These are phyloP conservation scores for Ascochyta viciae-villosae DNA, from an alignment of 2,329 filamentous ascomycete genomes.

Conservation along the genomic window DNA sequence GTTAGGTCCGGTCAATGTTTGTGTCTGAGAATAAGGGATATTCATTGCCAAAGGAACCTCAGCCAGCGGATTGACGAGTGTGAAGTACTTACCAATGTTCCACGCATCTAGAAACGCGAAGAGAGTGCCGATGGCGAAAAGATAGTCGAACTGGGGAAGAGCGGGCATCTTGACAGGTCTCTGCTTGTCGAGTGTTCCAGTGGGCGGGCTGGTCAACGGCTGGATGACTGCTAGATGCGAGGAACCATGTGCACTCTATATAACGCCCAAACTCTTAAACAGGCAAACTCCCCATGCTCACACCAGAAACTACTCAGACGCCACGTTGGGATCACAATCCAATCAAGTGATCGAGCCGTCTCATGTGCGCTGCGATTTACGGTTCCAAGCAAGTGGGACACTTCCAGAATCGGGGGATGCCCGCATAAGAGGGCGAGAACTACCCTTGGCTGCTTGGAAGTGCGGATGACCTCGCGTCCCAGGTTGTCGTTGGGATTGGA, in stretches of 20 bases:
- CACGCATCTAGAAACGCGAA: constrained; percentile 72
- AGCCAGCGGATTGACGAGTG: not conserved
- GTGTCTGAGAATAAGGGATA: not conserved
- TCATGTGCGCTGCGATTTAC: constrained; percentile 24
- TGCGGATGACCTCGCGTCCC: not conserved
- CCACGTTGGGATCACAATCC: constrained; percentile 15
- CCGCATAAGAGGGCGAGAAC: constrained; percentile 4
- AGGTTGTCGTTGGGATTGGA: constrained; percentile 7
- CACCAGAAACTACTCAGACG: constrained; percentile 8
- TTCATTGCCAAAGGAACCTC: not conserved
- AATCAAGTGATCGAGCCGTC: constrained; percentile 17
- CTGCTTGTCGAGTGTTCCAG: constrained; percentile 13
- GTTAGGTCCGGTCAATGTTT: not conserved
- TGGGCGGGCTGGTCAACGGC: constrained; percentile 17
- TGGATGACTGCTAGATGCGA: constrained; percentile 9
- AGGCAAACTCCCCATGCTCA: constrained; percentile 7
- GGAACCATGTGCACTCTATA: constrained; percentile 22
- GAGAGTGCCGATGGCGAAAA: constrained; percentile 69
- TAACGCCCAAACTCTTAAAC: constrained; percentile 12
- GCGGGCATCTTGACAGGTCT: constrained; percentile 36
- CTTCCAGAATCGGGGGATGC: not conserved
- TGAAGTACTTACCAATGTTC: constrained; percentile 61
- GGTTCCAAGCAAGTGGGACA: constrained; percentile 11
- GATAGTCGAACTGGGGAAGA: constrained; percentile 65
- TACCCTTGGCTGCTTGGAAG: constrained; percentile 26